phyloP scores from a whole-genome alignment of 108 stramenopile species.

The Stephanodiscus minutulus region DNA sequence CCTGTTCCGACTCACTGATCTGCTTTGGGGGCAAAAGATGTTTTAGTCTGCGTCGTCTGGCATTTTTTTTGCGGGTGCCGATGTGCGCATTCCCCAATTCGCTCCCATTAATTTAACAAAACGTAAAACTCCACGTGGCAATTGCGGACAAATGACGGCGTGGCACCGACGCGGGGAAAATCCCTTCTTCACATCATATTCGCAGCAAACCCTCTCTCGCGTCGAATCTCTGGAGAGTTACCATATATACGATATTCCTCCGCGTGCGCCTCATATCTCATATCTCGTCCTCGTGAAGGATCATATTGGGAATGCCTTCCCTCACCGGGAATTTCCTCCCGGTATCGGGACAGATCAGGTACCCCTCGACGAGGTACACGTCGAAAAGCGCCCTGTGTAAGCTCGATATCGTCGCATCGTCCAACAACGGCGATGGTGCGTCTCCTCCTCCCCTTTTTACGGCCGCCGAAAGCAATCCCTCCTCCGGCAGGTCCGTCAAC shows the following conservation, averaged over 20 bases:
- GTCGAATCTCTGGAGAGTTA: neutral
- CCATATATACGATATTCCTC: neutral
- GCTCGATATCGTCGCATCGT: constrained; percentile 40
- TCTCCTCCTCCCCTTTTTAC: no score
- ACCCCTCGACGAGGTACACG: constrained; percentile 89
- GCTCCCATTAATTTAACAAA: no score
- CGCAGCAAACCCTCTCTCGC: neutral
- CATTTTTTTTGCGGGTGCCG: no score
- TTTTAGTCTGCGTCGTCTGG: no score
- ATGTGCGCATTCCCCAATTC: no score
- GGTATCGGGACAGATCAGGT: constrained; percentile 90
- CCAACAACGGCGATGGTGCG: no score
- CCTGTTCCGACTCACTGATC: no score
- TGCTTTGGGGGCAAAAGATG: no score
- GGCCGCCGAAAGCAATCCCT: neutral
- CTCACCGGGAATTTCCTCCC: constrained; percentile 90
- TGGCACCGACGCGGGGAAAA: no score
- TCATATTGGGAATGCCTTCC: constrained; percentile 96
- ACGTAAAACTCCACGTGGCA: no score
- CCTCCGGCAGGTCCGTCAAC: constrained; percentile 54
- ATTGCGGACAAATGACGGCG: no score
- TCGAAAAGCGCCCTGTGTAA: constrained; percentile 82
- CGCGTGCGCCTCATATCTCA: no score
- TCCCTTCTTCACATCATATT: neutral
- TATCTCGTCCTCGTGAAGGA: constrained; percentile 97